These are phyloP conservation scores for Cryptosporidium xiaoi DNA, from an alignment of 169 alveolate species.

Conservation along the genomic window DNA sequence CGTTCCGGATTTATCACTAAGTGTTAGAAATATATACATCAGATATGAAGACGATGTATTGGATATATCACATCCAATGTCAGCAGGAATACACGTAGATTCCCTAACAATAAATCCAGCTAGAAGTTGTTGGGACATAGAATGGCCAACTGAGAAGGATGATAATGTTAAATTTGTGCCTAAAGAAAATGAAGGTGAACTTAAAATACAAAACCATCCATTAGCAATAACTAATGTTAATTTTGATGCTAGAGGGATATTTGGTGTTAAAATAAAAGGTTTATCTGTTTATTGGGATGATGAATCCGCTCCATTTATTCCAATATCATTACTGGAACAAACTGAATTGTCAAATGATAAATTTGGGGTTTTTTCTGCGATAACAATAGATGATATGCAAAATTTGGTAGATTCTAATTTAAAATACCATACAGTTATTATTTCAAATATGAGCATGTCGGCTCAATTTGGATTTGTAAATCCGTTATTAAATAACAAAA, in stretches of 20 bases:
- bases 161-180: conserved; percentile 51
- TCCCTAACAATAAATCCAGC: conserved; percentile 71
- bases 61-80: conserved; percentile 62
- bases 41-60: conserved; percentile 67
- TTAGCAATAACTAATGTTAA: conserved; percentile 8
- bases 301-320: conserved; percentile 73
- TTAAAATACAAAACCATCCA: conserved; percentile 3
- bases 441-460: conserved; percentile 49
- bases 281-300: conserved; percentile 65
- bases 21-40: conserved; percentile 51
- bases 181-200: not conserved
- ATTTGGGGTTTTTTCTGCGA: conserved; percentile 70
- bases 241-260: conserved; percentile 59
- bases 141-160: conserved; percentile 65
- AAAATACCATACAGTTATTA: conserved; percentile 35
- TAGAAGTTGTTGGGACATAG: conserved; percentile 69
- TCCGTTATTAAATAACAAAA: conserved; percentile 20
- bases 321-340: conserved; percentile 58
- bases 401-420: conserved; percentile 51
- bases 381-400: conserved; percentile 68
- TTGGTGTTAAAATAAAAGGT: conserved; percentile 38
- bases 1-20: conserved; percentile 65
- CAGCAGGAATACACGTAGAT: conserved; percentile 62
- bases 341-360: conserved; percentile 57
- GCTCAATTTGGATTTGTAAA: conserved; percentile 71